Percentiles rank a stretch among this genome's conserved stretches.
phyloP scores from a whole-genome alignment of 176 grass and related monocot species.

The Secale cereale region DNA sequence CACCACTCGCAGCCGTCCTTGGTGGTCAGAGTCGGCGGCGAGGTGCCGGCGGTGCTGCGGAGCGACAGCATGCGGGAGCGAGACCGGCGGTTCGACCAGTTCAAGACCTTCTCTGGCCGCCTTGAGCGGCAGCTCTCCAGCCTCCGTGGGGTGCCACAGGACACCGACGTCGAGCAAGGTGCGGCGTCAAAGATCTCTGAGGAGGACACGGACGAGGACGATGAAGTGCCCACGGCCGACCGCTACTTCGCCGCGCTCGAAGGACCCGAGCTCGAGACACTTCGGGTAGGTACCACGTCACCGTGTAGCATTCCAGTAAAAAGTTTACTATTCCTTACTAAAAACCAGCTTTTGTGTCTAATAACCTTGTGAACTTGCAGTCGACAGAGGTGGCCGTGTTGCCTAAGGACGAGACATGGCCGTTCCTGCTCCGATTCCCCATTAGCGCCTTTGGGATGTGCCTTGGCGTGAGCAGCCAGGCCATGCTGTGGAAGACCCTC shows the following conservation, averaged over 20 bases:
- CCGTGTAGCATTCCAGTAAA: neutral
- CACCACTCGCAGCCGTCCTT: slow-evolving; percentile 59
- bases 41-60: neutral
- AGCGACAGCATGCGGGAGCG: slow-evolving; percentile 10
- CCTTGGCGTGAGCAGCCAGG: slow-evolving; percentile 50
- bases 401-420: slow-evolving; percentile 55
- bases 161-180: neutral
- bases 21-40: neutral
- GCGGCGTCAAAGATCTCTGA: neutral
- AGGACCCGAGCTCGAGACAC: slow-evolving; percentile 73
- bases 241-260: slow-evolving; percentile 77
- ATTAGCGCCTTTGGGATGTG: slow-evolving; percentile 51
- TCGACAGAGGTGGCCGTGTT: slow-evolving; percentile 45
- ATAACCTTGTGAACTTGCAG: neutral
- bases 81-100: slow-evolving; percentile 45
- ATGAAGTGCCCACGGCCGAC: slow-evolving; percentile 35
- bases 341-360: neutral
- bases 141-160: slow-evolving; percentile 49
- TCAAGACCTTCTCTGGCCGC: slow-evolving; percentile 32
- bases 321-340: neutral
- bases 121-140: slow-evolving; percentile 71
- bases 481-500: slow-evolving; percentile 52
- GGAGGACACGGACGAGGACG: slow-evolving; percentile 28
- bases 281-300: slow-evolving; percentile 34
- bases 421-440: slow-evolving; percentile 53